Conservation (phyloP, 768 basidiomycete species). For the Rubroboletus satanas region DNA sequence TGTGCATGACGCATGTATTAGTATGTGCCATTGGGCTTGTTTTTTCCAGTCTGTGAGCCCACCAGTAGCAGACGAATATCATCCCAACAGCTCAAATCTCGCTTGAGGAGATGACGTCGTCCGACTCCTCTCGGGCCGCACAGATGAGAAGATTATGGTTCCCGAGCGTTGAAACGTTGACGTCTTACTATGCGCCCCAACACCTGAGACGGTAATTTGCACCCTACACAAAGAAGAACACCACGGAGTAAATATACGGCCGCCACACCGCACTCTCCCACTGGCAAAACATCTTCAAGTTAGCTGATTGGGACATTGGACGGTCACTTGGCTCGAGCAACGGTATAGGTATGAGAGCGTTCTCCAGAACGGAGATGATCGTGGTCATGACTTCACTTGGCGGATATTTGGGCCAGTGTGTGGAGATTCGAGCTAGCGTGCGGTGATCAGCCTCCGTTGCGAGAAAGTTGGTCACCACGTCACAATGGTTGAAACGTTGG, state of each 20-base stretch:
- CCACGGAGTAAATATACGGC: not conserved
- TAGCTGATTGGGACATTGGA: not conserved
- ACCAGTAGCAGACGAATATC: too few relatives aligned
- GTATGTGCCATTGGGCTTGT: not conserved
- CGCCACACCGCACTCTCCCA: not conserved
- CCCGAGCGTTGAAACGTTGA: not conserved
- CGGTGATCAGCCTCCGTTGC: not conserved
- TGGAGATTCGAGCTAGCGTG: not conserved
- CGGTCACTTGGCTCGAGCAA: not conserved
- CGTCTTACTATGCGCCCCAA: not conserved
- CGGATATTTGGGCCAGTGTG: slow-evolving; percentile 7
- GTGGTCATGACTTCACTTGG: not conserved
- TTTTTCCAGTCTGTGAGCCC: too few relatives aligned
- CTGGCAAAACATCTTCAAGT: not conserved
- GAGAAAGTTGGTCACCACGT: not conserved
- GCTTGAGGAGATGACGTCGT: not conserved
- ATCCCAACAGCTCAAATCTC: not conserved
- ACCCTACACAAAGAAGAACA: not conserved
- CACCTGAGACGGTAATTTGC: not conserved
- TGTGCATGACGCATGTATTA: too few relatives aligned
- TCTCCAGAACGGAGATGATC: slow-evolving; percentile 8
- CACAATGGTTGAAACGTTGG: not conserved
- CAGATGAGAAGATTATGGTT: not conserved
- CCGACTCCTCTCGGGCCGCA: too few relatives aligned
- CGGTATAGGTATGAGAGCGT: not conserved